Percentiles rank a stretch among this genome's conserved stretches.
These are phyloP conservation scores for Scortechinia acanthostroma DNA, from an alignment of 2,329 filamentous ascomycete genomes.

Conservation along the genomic window DNA sequence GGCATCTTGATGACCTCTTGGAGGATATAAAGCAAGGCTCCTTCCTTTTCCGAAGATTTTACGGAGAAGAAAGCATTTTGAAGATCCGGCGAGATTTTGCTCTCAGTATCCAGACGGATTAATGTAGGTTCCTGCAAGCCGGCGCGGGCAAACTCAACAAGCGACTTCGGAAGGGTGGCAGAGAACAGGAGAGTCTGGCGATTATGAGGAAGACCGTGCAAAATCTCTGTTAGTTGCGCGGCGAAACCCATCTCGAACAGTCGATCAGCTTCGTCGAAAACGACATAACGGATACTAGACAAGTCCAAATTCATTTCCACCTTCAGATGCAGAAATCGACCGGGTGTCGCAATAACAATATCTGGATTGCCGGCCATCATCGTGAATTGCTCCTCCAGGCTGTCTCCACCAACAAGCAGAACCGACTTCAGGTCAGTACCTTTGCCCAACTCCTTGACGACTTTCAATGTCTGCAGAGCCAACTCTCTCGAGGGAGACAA, in stretches of 20 bases:
- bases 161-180: slow-evolving; percentile 83
- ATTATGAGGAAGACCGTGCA: slow-evolving; percentile 75
- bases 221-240: slow-evolving; percentile 83
- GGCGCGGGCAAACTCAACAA: slow-evolving; percentile 92
- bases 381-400: slow-evolving; percentile 87
- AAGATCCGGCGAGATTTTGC: slow-evolving; percentile 92
- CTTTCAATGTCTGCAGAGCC: slow-evolving; percentile 88
- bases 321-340: slow-evolving; percentile 91
- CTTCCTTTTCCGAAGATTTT: slow-evolving; percentile 90
- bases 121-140: slow-evolving; percentile 87
- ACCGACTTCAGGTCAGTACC: slow-evolving; percentile 90
- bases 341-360: slow-evolving; percentile 93
- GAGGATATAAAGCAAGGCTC: slow-evolving; percentile 78
- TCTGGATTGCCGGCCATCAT: slow-evolving; percentile 92
- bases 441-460: slow-evolving; percentile 86
- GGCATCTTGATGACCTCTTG: slow-evolving; percentile 92
- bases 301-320: slow-evolving; percentile 92
- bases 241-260: slow-evolving; percentile 99
- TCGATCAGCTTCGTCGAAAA: slow-evolving; percentile 95
- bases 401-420: slow-evolving; percentile 87
- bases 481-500: slow-evolving; percentile 89
- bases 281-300: slow-evolving; percentile 85
- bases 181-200: slow-evolving; percentile 92
- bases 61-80: slow-evolving; percentile 90
- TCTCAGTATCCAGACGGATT: slow-evolving; percentile 85